These are phyloP conservation scores for Trichophyton mentagrophytes DNA, from an alignment of 2,329 filamentous ascomycete species.

Conservation along the genomic window DNA sequence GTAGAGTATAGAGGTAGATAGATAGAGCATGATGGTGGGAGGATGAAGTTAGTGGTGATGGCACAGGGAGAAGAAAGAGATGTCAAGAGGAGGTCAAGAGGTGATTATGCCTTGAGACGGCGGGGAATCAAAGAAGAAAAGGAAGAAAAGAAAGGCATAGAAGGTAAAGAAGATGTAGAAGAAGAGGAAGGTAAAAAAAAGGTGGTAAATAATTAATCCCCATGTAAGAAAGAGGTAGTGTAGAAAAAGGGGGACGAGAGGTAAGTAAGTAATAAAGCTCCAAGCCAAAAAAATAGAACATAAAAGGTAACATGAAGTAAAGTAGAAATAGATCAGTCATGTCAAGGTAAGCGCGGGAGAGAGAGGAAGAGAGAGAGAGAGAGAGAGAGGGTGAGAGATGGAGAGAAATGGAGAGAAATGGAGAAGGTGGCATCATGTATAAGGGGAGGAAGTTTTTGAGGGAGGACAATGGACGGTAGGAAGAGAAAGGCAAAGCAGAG, in stretches of 20 bases:
- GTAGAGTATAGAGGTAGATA: no score
- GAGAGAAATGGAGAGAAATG: not conserved
- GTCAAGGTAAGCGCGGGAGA: conserved; percentile 13
- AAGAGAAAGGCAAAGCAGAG: no score
- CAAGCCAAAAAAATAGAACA: not conserved
- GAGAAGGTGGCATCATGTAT: conserved; percentile 7
- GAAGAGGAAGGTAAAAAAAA: not conserved
- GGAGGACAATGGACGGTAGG: not conserved
- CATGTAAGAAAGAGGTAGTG: not conserved
- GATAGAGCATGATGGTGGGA: not conserved
- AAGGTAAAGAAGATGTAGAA: not conserved
- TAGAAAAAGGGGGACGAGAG: not conserved
- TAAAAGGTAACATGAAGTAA: conserved; percentile 14
- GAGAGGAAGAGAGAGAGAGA: conserved; percentile 19
- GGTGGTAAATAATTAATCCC: not conserved
- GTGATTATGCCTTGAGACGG: not conserved
- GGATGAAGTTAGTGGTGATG: not conserved
- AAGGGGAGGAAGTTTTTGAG: not conserved
- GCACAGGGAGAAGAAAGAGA: not conserved
- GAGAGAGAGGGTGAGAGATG: conserved; percentile 12
- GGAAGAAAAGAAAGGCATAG: not conserved
- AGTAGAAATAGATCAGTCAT: conserved; percentile 20
- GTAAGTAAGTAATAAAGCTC: not conserved
- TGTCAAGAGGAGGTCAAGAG: not conserved
- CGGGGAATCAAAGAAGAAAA: not conserved